Evolutionary conservation across 495 filamentous ascomycete species (phyloP), one percentile per base, ranked within the genome.

Genomic region (Stereocaulon alpinum): DNA sequence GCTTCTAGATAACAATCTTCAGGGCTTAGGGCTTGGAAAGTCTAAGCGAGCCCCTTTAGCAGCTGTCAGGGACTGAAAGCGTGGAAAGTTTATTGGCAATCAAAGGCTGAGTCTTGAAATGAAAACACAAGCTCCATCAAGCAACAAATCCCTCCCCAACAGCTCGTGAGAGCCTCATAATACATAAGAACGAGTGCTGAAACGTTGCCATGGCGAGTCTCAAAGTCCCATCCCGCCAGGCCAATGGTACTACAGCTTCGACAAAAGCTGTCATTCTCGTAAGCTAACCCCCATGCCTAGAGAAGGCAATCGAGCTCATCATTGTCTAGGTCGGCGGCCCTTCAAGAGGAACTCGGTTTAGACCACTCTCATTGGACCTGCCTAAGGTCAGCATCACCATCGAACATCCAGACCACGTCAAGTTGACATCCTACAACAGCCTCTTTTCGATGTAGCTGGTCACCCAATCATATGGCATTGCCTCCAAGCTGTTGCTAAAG

Each of bases 401-500:
- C 29, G 56, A 37, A 60, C 10, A 64, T 58, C 50, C 29, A 18
- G 41, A 29, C 12, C 34, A 30, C 32, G 30, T 50, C 67, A 47
- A 61, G 56, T 63, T 57, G 60, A 66, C 62, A 61, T 45, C 32
- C 15, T 56, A 27, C 15, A 15, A 49, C 71, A 98, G 94, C 93
- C 93, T 62, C 88, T 99, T 64, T 99, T 99, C 76, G 91, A 96
- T 72, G 89, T 99, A 67, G 93, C 93, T 67, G 93, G 91, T 63
- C 93, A 98, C 74, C 89, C 93, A 61, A 96, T 99, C 75, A 87
- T 99, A 76, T 88, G 90, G 81, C 93, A 99, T 77, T 94, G 89
- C 77, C 82, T 99, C 69, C 88, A 84, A 67, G 92, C 94, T 69
- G 82, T 97, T 63, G 82, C 87, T 57, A 95, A 93, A 71, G 88